These are phyloP conservation scores for Combretum micranthum DNA, from an alignment of 345 rosid genomes.

Conservation along the genomic window DNA sequence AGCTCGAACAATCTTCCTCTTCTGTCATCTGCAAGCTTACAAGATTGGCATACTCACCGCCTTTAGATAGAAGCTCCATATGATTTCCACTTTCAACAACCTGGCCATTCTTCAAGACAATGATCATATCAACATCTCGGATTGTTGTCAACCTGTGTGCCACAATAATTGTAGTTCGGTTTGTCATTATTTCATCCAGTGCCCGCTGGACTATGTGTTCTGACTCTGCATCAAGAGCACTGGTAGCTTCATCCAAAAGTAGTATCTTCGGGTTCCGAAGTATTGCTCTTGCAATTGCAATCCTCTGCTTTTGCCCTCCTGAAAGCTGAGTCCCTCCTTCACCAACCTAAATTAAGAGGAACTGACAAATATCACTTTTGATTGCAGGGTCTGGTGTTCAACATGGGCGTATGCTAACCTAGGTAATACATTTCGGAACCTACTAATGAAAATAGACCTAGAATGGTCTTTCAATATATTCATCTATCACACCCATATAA, in stretches of 20 bases:
- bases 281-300: constrained; percentile 81
- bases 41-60: constrained; percentile 56
- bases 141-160: constrained; percentile 75
- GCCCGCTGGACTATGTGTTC: constrained; percentile 73
- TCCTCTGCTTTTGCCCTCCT: constrained; percentile 93
- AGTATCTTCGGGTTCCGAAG: constrained; percentile 72
- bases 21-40: constrained; percentile 51
- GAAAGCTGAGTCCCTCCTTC: constrained; percentile 94
- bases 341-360: constrained; percentile 53
- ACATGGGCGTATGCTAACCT: too few species aligned
- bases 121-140: constrained; percentile 56
- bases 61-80: constrained; percentile 46
- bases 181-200: constrained; percentile 49
- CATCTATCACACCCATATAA: too few species aligned
- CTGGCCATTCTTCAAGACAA: constrained; percentile 60
- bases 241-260: constrained; percentile 85
- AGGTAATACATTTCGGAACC: too few species aligned
- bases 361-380: constrained; percentile 3
- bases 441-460: too few species aligned
- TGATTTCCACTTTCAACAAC: constrained; percentile 73
- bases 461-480: too few species aligned
- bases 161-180: constrained; percentile 59
- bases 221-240: constrained; percentile 84
- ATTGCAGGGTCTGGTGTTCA: background rate
- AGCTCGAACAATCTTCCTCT: constrained; percentile 18